Base-by-base conservation (phyloP, 140 eudicot genomes). In the Senecio squalidus region DNA sequence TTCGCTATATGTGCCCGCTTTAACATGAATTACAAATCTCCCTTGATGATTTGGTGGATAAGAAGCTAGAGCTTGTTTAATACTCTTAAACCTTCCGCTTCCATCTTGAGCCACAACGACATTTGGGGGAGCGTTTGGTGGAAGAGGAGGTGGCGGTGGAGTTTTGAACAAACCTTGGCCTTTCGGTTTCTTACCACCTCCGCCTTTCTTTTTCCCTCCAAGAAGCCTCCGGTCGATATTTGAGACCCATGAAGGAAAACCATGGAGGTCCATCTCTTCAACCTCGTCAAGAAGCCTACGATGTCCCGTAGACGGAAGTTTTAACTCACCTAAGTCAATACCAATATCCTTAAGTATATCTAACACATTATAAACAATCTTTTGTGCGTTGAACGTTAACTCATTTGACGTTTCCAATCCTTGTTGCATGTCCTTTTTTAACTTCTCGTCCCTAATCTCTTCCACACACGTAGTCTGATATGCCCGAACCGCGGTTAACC, bases 71-170 rank as follows among this genome's bases (percentile, higher is more conserved):
- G 94, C 89, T 23, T 65, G 84, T 39, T 61, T 64, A 23, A 85
- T 85, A 43, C 84, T 67, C 45, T 63, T 78, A 58, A 71, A 85
- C 58, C 43, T 70, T 13, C 94, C 94, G 1, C 86, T 78, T 10
- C 94, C 94, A 7, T 85, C 94, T 60, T 71, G 71, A 6, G 94
- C 94, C 55, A 85, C 94, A 11, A 85, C 63, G 0, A 74, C 94
- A 17, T 81, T 78, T 1, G 83, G 83, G 11, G 44, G 43, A 2
- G 64, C 62, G 38, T 50, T 72, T 28, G 77, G 56, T 8, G 77
- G 72, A 21, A 72, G 72, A 27, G 77, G 67, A 26, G 77, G 77
- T 0, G 77, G 77, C 11, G 71, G 72, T 4, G 72, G 72, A 15
- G 72, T 72, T 72, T 72, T 72, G 30, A 72, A 72, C 39, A 72